Conservation (phyloP, 2,329 filamentous ascomycete species). For the Alternaria atra region DNA sequence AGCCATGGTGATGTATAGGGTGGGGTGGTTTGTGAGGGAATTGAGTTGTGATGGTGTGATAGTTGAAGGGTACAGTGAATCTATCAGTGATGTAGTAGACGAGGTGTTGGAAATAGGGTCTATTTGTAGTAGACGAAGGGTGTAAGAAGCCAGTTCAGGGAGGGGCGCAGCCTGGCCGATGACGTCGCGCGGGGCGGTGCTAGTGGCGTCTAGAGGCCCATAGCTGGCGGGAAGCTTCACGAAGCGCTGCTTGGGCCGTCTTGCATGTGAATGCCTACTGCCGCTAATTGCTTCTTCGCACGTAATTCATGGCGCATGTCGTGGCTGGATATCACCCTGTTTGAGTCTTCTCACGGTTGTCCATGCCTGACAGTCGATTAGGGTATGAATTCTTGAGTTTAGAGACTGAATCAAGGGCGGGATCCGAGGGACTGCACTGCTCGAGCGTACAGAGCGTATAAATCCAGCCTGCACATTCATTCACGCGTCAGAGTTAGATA, state of each 20-base stretch:
- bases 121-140: constrained; percentile 26
- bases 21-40: neutral
- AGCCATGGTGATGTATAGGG: constrained; percentile 53
- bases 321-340: neutral
- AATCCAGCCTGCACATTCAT: neutral
- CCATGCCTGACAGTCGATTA: neutral
- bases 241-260: constrained; percentile 21
- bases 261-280: constrained; percentile 16
- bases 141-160: constrained; percentile 22
- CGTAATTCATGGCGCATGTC: neutral
- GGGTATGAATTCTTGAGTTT: neutral
- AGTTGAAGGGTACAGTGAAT: neutral
- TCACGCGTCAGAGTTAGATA: neutral
- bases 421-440: neutral
- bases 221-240: constrained; percentile 32
- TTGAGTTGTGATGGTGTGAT: neutral
- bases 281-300: neutral
- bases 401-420: neutral
- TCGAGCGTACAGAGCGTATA: neutral
- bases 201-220: constrained; percentile 17
- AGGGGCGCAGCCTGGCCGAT: constrained; percentile 27
- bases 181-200: constrained; percentile 36
- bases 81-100: neutral
- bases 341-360: neutral
- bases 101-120: constrained; percentile 6